Evolutionary conservation across 2,329 filamentous ascomycete genomes (phyloP).

Genomic region (Aspergillus aculeatus): DNA sequence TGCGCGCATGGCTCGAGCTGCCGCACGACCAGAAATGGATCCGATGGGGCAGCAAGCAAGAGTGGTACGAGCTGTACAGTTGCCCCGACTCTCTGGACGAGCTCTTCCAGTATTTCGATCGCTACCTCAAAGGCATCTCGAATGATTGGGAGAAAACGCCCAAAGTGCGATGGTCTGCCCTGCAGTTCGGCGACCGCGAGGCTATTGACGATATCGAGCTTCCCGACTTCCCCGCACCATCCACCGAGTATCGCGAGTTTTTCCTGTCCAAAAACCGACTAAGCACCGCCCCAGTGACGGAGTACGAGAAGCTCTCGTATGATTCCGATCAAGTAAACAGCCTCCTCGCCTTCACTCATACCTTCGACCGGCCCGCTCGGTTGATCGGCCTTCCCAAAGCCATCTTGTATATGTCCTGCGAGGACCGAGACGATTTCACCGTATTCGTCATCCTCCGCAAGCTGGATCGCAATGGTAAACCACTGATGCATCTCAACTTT

Average conservation of each 20-base stretch:
- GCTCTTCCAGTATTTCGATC: conserved; percentile 47
- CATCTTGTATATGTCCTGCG: conserved; percentile 46
- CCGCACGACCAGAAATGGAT: conserved; percentile 46
- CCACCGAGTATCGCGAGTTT: conserved; percentile 35
- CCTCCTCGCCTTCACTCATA: conserved; percentile 35
- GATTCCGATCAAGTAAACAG: conserved; percentile 28
- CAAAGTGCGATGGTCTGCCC: conserved; percentile 43
- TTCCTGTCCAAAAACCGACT: conserved; percentile 27
- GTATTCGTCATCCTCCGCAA: conserved; percentile 48
- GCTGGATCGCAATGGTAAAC: conserved; percentile 41
- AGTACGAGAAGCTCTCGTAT: conserved; percentile 27
- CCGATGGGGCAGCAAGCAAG: conserved; percentile 42
- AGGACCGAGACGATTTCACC: conserved; percentile 44
- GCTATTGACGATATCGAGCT: conserved; percentile 32
- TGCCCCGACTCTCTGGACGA: conserved; percentile 36
- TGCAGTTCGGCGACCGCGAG: conserved; percentile 37
- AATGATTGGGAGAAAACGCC: conserved; percentile 52
- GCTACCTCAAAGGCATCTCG: conserved; percentile 43
- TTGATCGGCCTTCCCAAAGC: conserved; percentile 48
- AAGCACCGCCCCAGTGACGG: neutral
- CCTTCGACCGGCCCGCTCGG: conserved; percentile 37
- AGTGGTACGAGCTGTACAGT: conserved; percentile 49
- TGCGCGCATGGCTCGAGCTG: conserved; percentile 41
- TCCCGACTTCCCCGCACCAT: conserved; percentile 36
- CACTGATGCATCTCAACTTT: conserved; percentile 36